Conservation (phyloP, 805 yeast genomes). For the Cyberlindnera petersonii region DNA sequence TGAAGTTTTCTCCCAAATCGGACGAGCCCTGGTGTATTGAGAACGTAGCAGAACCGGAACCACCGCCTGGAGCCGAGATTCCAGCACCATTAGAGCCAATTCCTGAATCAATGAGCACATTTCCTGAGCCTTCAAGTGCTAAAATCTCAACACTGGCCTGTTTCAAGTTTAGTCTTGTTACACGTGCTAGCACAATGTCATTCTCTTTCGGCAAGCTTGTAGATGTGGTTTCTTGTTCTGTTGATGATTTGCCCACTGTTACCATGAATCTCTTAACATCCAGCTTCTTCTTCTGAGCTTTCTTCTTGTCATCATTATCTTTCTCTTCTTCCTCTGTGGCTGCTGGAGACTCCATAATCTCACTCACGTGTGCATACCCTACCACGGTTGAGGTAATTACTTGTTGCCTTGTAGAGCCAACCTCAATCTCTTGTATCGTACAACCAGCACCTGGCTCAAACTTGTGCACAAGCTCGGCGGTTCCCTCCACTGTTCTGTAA, state of each 20-base stretch:
- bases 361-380: constrained; percentile 46
- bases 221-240: constrained; percentile 11
- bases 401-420: constrained; percentile 36
- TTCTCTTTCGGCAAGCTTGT: constrained; percentile 70
- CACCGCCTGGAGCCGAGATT: constrained; percentile 44
- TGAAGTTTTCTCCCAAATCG: constrained; percentile 84
- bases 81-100: constrained; percentile 55
- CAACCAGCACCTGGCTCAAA: constrained; percentile 68
- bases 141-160: constrained; percentile 79
- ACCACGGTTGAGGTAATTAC: constrained; percentile 56
- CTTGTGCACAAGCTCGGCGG: constrained; percentile 32
- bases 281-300: constrained; percentile 10
- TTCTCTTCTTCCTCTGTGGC: constrained; percentile 12
- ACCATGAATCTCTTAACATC: constrained; percentile 13
- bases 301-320: constrained; percentile 13
- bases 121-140: constrained; percentile 60
- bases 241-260: constrained; percentile 28
- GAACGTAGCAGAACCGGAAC: constrained; percentile 46
- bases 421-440: constrained; percentile 42
- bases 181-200: constrained; percentile 74
- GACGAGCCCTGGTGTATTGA: constrained; percentile 45
- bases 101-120: constrained; percentile 57
- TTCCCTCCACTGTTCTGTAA: constrained; percentile 35
- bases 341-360: constrained; percentile 18
- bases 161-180: constrained; percentile 58